Conservation (phyloP, 2,329 filamentous ascomycete genomes). For the Aureobasidium sp. region DNA sequence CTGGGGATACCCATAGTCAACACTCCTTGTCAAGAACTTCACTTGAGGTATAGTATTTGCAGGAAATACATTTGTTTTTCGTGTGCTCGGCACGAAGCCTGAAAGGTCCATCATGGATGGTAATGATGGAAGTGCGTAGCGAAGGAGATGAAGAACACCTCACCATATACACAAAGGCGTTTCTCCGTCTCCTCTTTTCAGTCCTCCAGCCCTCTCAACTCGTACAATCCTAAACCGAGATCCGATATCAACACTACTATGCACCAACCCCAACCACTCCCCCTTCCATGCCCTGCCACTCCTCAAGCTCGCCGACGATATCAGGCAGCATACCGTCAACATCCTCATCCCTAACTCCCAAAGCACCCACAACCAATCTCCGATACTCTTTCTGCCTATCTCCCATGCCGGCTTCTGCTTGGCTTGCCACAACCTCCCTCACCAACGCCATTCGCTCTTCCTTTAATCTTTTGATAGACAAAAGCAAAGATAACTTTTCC, state of each 20-base stretch:
- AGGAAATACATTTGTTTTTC: no score
- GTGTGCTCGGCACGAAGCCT: neutral
- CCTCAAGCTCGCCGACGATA: constrained; percentile 43
- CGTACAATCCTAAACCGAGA: neutral
- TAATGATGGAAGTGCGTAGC: neutral
- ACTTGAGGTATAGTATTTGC: no score
- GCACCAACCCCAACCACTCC: neutral
- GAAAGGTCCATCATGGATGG: neutral
- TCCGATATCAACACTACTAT: neutral
- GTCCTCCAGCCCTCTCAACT: neutral
- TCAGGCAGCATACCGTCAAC: constrained; percentile 55
- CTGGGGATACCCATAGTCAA: no score
- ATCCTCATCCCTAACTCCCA: constrained; percentile 61
- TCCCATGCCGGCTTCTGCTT: constrained; percentile 61
- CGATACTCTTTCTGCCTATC: constrained; percentile 70
- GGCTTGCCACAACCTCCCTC: constrained; percentile 59
- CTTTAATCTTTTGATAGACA: constrained; percentile 51
- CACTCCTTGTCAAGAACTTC: no score
- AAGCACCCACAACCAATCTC: constrained; percentile 58
- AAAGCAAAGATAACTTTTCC: constrained; percentile 52
- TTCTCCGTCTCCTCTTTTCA: neutral
- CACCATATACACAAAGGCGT: neutral
- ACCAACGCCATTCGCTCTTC: constrained; percentile 57
- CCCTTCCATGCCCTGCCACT: constrained; percentile 20
- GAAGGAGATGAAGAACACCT: neutral